Conservation (phyloP, 352 stramenopile species). For the Phytophthora sp. region DNA sequence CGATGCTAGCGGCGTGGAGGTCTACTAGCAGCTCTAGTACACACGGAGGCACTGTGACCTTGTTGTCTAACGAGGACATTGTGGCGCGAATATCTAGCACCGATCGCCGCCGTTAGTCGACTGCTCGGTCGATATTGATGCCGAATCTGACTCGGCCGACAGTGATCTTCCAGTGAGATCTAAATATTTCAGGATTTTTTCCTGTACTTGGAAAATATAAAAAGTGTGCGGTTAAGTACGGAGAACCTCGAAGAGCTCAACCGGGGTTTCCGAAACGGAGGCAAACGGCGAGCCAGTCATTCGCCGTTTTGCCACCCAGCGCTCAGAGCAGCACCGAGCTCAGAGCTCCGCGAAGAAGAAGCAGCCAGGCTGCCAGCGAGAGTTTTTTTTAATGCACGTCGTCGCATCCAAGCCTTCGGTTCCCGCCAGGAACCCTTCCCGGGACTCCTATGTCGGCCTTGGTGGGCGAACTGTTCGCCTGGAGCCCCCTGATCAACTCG, state of each 20-base stretch:
- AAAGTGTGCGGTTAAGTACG: constrained; percentile 14
- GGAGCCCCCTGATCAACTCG: not conserved
- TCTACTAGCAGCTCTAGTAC: too few relatives aligned
- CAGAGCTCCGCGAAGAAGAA: constrained; percentile 17
- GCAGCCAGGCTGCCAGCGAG: constrained; percentile 13
- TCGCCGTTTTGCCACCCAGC: constrained; percentile 1
- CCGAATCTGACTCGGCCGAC: too few relatives aligned
- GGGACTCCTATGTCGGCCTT: not conserved
- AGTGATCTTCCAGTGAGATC: too few relatives aligned
- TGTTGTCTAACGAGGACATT: too few relatives aligned
- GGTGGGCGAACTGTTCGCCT: constrained; percentile 6
- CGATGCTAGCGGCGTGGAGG: too few relatives aligned
- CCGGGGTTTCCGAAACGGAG: constrained; percentile 17
- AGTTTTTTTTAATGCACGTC: not conserved
- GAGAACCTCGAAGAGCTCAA: constrained; percentile 15
- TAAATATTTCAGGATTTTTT: too few relatives aligned
- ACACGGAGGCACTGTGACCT: too few relatives aligned
- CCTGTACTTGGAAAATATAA: too few relatives aligned
- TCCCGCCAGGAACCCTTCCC: not conserved
- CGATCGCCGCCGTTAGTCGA: too few relatives aligned
- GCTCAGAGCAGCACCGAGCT: constrained; percentile 1
- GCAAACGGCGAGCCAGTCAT: constrained; percentile 17
- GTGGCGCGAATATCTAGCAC: too few relatives aligned
- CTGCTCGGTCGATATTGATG: too few relatives aligned
- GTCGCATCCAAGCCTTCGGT: not conserved